Conservation (phyloP, 352 stramenopile species). For the Pythium dissotocum region DNA sequence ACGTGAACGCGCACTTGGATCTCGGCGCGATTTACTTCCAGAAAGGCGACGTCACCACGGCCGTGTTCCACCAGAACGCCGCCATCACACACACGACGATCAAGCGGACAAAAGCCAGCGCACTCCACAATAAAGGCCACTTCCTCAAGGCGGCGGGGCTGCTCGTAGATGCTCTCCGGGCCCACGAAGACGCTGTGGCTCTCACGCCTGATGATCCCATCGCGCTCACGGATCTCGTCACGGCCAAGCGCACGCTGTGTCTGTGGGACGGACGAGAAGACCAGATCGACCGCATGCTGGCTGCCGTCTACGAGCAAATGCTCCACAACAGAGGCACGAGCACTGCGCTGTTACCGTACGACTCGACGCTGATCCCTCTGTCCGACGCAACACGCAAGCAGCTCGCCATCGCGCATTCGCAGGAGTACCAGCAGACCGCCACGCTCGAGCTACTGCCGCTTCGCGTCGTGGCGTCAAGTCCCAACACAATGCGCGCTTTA, state of each 20-base stretch:
- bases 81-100: constrained; percentile 32
- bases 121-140: constrained; percentile 74
- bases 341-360: constrained; percentile 59
- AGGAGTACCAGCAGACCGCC: constrained; percentile 37
- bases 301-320: constrained; percentile 29
- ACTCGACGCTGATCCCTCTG: constrained; percentile 62
- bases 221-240: constrained; percentile 53
- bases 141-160: constrained; percentile 58
- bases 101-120: constrained; percentile 21
- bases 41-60: constrained; percentile 36
- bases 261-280: constrained; percentile 53
- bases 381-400: constrained; percentile 49
- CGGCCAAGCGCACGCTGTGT: constrained; percentile 54
- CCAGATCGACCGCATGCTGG: constrained; percentile 47
- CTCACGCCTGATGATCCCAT: constrained; percentile 37
- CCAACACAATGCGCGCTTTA: constrained; percentile 33
- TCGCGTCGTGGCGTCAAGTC: background rate
- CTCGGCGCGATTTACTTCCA: constrained; percentile 54
- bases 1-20: constrained; percentile 53
- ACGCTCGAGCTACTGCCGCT: constrained; percentile 36
- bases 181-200: constrained; percentile 44
- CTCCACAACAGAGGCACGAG: background rate
- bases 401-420: constrained; percentile 38
- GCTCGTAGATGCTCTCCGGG: constrained; percentile 38
- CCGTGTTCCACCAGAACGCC: constrained; percentile 47